A percentile compares a stretch with the other conserved stretches of the same genome.
Conservation (phyloP, 2,329 filamentous ascomycete species). For the Blastomyces emzantsi region DNA sequence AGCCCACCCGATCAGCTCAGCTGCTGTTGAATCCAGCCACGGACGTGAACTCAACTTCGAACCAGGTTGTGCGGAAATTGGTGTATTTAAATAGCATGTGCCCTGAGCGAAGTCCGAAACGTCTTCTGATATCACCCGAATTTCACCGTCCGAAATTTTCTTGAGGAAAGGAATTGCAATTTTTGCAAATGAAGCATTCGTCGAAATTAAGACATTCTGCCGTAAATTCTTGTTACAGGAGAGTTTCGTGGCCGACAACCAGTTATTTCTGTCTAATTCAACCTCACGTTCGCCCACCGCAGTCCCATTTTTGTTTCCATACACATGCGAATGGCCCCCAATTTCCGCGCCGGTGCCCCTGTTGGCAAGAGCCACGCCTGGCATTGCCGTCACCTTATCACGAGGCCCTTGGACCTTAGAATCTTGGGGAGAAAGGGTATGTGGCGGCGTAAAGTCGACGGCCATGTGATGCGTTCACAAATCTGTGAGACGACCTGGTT, state of each 20-base stretch:
- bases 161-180: constrained; percentile 32
- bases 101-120: constrained; percentile 19
- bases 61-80: constrained; percentile 28
- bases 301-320: neutral
- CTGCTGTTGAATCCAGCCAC: constrained; percentile 36
- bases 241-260: neutral
- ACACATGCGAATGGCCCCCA: too few relatives aligned
- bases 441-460: neutral
- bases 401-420: neutral
- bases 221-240: constrained; percentile 18
- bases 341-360: neutral
- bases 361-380: neutral
- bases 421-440: neutral
- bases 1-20: constrained; percentile 73
- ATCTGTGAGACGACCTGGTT: neutral
- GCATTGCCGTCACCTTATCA: neutral
- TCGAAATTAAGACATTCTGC: constrained; percentile 30
- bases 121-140: constrained; percentile 37
- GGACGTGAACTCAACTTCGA: constrained; percentile 31
- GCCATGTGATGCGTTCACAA: neutral
- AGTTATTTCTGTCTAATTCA: neutral
- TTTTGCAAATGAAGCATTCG: constrained; percentile 34
- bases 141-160: constrained; percentile 32
- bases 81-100: constrained; percentile 34
- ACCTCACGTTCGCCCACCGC: neutral